phyloP scores from a whole-genome alignment of 305 asterid species.

The Fraxinus albicans region DNA sequence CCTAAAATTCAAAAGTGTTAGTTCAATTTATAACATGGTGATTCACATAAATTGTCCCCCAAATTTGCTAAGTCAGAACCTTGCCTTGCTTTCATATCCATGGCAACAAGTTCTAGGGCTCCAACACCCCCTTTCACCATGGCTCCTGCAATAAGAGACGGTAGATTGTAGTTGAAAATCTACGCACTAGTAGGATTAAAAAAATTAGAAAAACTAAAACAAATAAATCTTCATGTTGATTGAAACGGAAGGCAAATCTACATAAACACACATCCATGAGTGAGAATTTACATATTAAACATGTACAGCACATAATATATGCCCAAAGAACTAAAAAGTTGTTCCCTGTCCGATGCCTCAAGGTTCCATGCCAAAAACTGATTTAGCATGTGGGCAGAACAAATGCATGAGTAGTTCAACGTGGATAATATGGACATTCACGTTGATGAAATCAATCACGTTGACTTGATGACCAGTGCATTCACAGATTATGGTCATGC shows the following conservation, averaged over 20 bases:
- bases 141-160: constrained; percentile 54
- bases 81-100: constrained; percentile 99
- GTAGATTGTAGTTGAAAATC: constrained; percentile 15
- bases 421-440: constrained; percentile 16
- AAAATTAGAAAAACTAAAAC: background rate
- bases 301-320: constrained; percentile 15
- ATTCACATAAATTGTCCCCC: constrained; percentile 15
- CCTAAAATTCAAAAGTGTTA: constrained; percentile 42
- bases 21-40: constrained; percentile 27
- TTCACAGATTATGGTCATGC: constrained; percentile 5
- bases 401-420: constrained; percentile 15
- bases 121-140: constrained; percentile 99
- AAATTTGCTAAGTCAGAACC: constrained; percentile 41
- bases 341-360: constrained; percentile 11
- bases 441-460: constrained; percentile 16
- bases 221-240: background rate
- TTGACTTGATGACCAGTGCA: constrained; percentile 12
- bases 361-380: constrained; percentile 4
- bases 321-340: constrained; percentile 6
- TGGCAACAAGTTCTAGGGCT: constrained; percentile 99
- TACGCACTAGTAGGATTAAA: constrained; percentile 15
- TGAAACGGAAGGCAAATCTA: constrained; percentile 1
- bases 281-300: background rate
- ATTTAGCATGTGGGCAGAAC: background rate
- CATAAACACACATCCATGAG: background rate